A percentile compares a stretch with the other conserved stretches of the same genome.
phyloP scores from a whole-genome alignment of 495 filamentous ascomycete genomes.

The Amorphotheca resinae region DNA sequence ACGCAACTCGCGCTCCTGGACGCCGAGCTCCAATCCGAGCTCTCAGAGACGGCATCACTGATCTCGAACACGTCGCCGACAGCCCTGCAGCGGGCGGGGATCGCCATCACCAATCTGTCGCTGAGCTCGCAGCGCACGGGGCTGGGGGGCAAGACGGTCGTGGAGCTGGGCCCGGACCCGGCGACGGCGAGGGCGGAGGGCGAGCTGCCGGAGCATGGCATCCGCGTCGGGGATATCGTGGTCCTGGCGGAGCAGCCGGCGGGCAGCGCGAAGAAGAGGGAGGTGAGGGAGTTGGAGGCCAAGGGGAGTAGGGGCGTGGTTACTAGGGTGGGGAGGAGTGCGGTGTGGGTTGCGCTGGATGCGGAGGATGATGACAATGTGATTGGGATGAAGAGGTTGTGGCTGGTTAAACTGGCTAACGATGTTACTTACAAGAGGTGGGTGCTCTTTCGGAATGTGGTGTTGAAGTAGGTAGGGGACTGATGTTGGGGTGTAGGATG shows the following conservation, averaged over 20 bases:
- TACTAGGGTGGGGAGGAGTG: conserved; percentile 46
- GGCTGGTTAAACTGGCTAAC: conserved; percentile 83
- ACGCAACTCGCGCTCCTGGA: conserved; percentile 68
- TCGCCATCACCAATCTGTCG: conserved; percentile 71
- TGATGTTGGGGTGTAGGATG: conserved; percentile 41
- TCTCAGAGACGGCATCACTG: conserved; percentile 57
- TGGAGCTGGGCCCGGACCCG: conserved; percentile 66
- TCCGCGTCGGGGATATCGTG: conserved; percentile 82
- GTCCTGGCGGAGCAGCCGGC: conserved; percentile 61
- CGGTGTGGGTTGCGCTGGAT: conserved; percentile 59
- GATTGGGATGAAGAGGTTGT: conserved; percentile 44
- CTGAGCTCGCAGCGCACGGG: conserved; percentile 79
- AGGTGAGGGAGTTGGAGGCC: conserved; percentile 47
- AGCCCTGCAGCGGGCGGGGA: conserved; percentile 69
- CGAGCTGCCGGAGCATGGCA: conserved; percentile 65
- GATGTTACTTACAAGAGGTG: conserved; percentile 84
- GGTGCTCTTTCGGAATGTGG: background rate
- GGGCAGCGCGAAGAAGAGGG: conserved; percentile 60
- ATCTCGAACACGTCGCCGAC: conserved; percentile 57
- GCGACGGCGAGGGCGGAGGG: conserved; percentile 38
- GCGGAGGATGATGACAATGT: conserved; percentile 44
- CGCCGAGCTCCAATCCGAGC: conserved; percentile 67
- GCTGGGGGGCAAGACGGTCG: conserved; percentile 71
- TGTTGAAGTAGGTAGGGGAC: conserved; percentile 18
- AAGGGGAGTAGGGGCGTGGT: conserved; percentile 75